A percentile compares a stretch with the other conserved stretches of the same genome.
phyloP scores from a whole-genome alignment of 306 rosid species.

The Corylus avellana region DNA sequence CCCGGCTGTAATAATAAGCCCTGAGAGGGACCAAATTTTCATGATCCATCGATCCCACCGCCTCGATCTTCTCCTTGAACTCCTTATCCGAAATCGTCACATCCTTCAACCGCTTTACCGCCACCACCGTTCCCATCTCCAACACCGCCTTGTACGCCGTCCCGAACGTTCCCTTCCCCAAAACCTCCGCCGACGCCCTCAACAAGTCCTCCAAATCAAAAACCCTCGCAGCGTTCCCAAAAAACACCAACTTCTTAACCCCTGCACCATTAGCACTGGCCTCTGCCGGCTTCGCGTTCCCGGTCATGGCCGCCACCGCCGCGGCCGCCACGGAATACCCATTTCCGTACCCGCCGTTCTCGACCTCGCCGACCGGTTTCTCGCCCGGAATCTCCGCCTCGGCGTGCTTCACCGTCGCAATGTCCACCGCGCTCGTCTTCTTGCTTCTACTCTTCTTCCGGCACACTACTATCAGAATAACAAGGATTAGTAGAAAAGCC shows the following conservation, averaged over 20 bases:
- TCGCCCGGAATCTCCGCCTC: conserved; percentile 40
- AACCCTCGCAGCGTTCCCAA: conserved; percentile 44
- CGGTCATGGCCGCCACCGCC: conserved; percentile 24
- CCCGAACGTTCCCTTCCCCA: conserved; percentile 73
- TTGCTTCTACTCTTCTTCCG: conserved; percentile 41
- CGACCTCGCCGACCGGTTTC: conserved; percentile 38
- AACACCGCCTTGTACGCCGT: conserved; percentile 65
- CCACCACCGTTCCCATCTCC: conserved; percentile 58
- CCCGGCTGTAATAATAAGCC: conserved; percentile 66
- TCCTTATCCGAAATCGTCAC: conserved; percentile 56
- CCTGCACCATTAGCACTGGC: conserved; percentile 20
- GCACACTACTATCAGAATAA: conserved; percentile 44
- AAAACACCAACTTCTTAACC: conserved; percentile 53
- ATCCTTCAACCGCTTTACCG: conserved; percentile 69
- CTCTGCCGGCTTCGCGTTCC: conserved; percentile 34
- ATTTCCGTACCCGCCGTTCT: conserved; percentile 29
- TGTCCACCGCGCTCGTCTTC: conserved; percentile 44
- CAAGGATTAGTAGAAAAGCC: conserved; percentile 45
- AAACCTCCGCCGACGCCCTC: conserved; percentile 77
- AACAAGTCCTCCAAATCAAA: conserved; percentile 70
- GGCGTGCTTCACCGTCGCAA: conserved; percentile 36
- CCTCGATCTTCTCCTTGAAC: conserved; percentile 61
- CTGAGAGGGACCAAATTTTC: conserved; percentile 65
- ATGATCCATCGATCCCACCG: conserved; percentile 64
- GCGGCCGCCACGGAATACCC: conserved; percentile 37